These are phyloP conservation scores for Ploettnerulaceae sp. DNA, from an alignment of 2,329 filamentous ascomycete species.

Conservation along the genomic window DNA sequence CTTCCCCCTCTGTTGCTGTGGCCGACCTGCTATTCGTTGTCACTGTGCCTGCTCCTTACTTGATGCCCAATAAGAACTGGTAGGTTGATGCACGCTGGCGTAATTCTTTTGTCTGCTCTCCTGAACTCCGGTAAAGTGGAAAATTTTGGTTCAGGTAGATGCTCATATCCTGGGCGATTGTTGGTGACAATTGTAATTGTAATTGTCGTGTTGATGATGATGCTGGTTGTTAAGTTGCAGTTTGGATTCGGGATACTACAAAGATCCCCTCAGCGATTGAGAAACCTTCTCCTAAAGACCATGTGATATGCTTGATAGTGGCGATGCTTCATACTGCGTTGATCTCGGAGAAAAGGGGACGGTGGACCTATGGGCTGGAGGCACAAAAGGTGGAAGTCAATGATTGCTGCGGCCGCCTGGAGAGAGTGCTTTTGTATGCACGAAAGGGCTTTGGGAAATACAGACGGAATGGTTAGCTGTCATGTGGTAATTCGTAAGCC, in stretches of 20 bases:
- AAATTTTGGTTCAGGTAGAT: neutral
- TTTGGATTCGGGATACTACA: neutral
- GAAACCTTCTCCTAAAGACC: constrained; percentile 1
- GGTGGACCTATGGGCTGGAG: neutral
- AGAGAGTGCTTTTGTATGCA: neutral
- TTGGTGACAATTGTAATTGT: too few species aligned
- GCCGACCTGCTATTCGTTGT: constrained; percentile 5
- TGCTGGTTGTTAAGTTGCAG: neutral
- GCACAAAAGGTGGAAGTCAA: constrained; percentile 1
- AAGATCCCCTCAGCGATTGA: constrained; percentile 2
- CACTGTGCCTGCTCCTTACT: neutral
- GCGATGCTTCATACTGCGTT: constrained; percentile 10
- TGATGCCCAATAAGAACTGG: neutral
- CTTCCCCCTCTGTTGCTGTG: neutral
- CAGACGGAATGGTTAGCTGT: constrained; percentile 10
- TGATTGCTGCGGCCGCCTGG: neutral
- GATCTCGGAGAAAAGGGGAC: neutral
- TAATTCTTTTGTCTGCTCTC: constrained; percentile 2
- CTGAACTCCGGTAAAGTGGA: neutral
- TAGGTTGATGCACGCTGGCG: constrained; percentile 4
- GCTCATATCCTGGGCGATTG: neutral
- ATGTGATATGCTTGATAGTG: constrained; percentile 5
- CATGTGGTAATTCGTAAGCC: constrained; percentile 11
- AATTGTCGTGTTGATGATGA: neutral
- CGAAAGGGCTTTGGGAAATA: neutral